Base-by-base conservation (phyloP, 2,329 filamentous ascomycete genomes). In the Sporothrix euskadiensis region DNA sequence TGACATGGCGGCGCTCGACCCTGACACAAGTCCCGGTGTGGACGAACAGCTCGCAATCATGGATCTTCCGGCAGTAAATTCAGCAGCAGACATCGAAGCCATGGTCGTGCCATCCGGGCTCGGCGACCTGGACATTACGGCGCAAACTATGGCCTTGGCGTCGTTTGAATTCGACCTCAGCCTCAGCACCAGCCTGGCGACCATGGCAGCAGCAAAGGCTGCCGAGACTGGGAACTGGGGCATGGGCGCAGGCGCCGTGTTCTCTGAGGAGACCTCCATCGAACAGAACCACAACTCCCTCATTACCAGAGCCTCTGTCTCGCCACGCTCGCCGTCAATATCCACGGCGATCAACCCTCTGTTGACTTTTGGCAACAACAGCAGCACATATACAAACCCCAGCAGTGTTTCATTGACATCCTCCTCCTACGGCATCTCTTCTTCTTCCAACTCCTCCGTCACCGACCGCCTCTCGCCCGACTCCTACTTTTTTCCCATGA, bases 401-500 rank as follows among this genome's bases (percentile, higher is more conserved):
- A 69, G 26, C 39, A 69, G 49, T 54, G 16, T 22, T 39, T 47
- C 35, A 7, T 6, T 26, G 19, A 10, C 57, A 10, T n/a, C 44
- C 9, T 47, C 71, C 26, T 57, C 32, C 49, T 56, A 44, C 16
- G n/a, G 32, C 54, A 12, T 22, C 26, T 16, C 69, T 3, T 69
- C 71, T 9, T 22, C 57, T 26, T 52, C 59, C 49, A 49, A 35
- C 14, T 61, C 57, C 9, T 68, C 69, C 14, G 68, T 35, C 26
- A 16, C n/a, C 5, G 71, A 70, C 41, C 71, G 39, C 26, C 47
- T 76, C 65, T 77, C 77, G 52, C 80, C 83, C 0, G 87, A 88
- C 78, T 86, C 84, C 65, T 85, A 84, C 76, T 79, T 82, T 66
- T 80, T 88, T 6, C 83, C 85, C 0, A 78, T 88, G 12, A 80